phyloP scores from a whole-genome alignment of 2,329 filamentous ascomycete genomes.

The Pyrenochaeta sp. region DNA sequence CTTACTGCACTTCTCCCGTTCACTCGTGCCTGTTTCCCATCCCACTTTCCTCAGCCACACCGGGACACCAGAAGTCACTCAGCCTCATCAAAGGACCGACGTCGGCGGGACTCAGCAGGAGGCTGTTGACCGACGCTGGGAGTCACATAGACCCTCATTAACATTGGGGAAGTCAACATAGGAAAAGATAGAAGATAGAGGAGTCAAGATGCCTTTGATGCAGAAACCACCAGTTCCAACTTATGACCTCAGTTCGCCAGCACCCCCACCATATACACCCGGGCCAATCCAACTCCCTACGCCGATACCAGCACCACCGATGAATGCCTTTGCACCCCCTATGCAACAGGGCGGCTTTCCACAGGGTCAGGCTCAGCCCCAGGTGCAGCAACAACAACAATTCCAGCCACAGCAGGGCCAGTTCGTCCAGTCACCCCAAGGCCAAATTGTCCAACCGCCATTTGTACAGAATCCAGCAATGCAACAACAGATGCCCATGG shows the following conservation, averaged over 20 bases:
- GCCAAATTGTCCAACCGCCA: slow-evolving; percentile 16
- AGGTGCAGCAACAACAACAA: slow-evolving; percentile 21
- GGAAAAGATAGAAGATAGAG: background rate
- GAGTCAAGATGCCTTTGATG: slow-evolving; percentile 14
- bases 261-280: slow-evolving; percentile 33
- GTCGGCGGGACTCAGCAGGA: background rate
- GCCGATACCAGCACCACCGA: slow-evolving; percentile 22
- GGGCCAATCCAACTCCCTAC: slow-evolving; percentile 27
- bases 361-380: slow-evolving; percentile 19
- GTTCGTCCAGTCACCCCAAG: slow-evolving; percentile 17
- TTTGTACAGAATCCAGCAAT: slow-evolving; percentile 18
- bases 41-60: slow-evolving; percentile 17
- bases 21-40: background rate
- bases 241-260: slow-evolving; percentile 23
- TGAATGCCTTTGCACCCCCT: slow-evolving; percentile 23
- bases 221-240: slow-evolving; percentile 23
- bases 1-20: background rate
- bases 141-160: background rate
- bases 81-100: slow-evolving; percentile 4
- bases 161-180: background rate
- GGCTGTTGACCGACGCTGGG: background rate
- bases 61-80: slow-evolving; percentile 7
- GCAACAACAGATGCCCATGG: slow-evolving; percentile 17
- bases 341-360: slow-evolving; percentile 22
- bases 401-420: slow-evolving; percentile 16